These are phyloP conservation scores for Aspergillus intermedius DNA, from an alignment of 2,329 filamentous ascomycete genomes.

Conservation along the genomic window DNA sequence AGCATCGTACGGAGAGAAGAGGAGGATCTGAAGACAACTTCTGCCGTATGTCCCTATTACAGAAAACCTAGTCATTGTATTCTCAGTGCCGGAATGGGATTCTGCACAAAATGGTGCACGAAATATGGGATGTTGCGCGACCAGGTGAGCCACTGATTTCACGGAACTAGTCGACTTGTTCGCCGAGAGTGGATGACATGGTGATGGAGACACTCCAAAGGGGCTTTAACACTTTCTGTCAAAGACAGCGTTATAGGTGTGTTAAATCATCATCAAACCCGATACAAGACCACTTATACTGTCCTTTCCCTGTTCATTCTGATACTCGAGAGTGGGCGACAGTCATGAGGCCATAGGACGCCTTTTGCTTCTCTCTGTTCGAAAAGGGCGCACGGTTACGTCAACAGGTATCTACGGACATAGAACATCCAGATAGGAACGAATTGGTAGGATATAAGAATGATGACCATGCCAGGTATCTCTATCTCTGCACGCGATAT, in stretches of 20 bases:
- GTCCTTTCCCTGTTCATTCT: too few species aligned
- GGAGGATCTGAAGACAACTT: too few species aligned
- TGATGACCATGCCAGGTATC: not conserved
- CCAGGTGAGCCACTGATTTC: not conserved
- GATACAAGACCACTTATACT: too few species aligned
- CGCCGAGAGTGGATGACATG: not conserved
- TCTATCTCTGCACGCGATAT: not conserved
- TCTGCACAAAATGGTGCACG: slow-evolving; percentile 2
- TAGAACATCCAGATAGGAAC: slow-evolving; percentile 9
- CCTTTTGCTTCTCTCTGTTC: slow-evolving; percentile 5
- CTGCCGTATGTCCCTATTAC: too few species aligned
- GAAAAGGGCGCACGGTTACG: slow-evolving; percentile 8
- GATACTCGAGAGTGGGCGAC: too few species aligned
- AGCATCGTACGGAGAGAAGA: too few species aligned
- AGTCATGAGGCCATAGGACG: not conserved
- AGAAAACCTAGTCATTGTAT: not conserved
- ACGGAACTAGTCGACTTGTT: slow-evolving; percentile 2
- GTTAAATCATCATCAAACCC: not conserved
- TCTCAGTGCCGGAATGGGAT: slow-evolving; percentile 1
- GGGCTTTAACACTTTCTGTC: slow-evolving; percentile 1
- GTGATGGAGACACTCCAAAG: slow-evolving; percentile 2
- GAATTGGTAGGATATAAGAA: slow-evolving; percentile 1
- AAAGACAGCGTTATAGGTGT: not conserved
- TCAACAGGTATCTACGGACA: slow-evolving; percentile 3
- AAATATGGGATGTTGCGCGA: slow-evolving; percentile 2